Percentiles rank a stretch among this genome's conserved stretches.
Evolutionary conservation across 2,329 filamentous ascomycete species (phyloP).

Genomic region (Nemania serpens): DNA sequence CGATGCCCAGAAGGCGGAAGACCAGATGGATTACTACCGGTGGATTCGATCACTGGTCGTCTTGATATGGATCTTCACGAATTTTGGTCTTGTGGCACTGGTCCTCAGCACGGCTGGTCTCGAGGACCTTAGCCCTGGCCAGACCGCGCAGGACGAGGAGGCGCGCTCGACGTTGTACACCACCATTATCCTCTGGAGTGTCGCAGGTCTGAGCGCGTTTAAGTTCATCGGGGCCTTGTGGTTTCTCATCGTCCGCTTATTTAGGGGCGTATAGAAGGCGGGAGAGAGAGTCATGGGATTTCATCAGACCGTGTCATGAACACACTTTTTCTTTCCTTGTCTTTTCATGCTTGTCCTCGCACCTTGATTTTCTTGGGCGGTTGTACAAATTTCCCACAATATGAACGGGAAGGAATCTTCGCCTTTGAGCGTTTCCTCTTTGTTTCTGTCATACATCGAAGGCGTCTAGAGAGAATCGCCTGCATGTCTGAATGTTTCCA

Average conservation of each 20-base stretch:
- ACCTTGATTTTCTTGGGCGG: neutral
- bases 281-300: too few species aligned
- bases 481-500: neutral
- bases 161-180: conserved; percentile 80
- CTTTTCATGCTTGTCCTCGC: neutral
- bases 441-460: neutral
- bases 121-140: conserved; percentile 62
- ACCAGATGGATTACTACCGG: conserved; percentile 98
- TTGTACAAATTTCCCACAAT: neutral
- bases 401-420: neutral
- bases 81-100: conserved; percentile 83
- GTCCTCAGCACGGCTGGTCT: conserved; percentile 87
- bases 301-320: conserved; percentile 18
- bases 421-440: neutral
- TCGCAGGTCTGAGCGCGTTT: conserved; percentile 81
- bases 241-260: conserved; percentile 90
- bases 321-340: neutral
- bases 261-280: conserved; percentile 68
- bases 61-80: conserved; percentile 94
- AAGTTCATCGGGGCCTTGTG: conserved; percentile 87
- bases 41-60: conserved; percentile 93
- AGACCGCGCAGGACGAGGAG: conserved; percentile 51
- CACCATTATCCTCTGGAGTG: conserved; percentile 84
- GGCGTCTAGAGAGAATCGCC: neutral
- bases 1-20: conserved; percentile 66